phyloP scores from a whole-genome alignment of 2,329 filamentous ascomycete genomes.

The Fusarium subtropicale region DNA sequence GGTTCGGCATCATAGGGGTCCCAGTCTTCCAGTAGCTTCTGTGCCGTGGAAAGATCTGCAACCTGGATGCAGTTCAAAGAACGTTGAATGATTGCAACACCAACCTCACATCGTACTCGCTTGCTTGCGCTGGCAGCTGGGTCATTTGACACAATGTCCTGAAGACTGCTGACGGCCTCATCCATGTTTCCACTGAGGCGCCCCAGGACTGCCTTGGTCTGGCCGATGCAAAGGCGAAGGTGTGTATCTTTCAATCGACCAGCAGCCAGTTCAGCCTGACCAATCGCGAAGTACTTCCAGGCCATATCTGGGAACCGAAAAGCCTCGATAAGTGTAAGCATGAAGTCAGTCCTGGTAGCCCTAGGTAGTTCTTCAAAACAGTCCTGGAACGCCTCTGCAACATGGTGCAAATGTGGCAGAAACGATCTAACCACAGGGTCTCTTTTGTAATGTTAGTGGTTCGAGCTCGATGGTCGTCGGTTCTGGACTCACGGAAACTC shows the following conservation, averaged over 20 bases:
- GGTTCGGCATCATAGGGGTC: conserved; percentile 23
- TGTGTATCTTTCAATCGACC: conserved; percentile 36
- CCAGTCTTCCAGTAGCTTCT: conserved; percentile 33
- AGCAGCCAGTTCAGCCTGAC: conserved; percentile 31
- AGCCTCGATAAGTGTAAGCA: conserved; percentile 41
- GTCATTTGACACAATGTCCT: conserved; percentile 18
- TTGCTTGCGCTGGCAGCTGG: conserved; percentile 6
- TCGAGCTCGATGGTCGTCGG: conserved; percentile 3
- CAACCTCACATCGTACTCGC: conserved; percentile 35
- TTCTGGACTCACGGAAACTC: conserved; percentile 37
- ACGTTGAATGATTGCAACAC: conserved; percentile 30
- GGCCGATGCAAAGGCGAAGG: conserved; percentile 35
- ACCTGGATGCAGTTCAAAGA: conserved; percentile 37
- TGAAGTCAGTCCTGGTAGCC: conserved; percentile 34
- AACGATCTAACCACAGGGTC: conserved; percentile 30
- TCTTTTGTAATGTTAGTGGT: conserved; percentile 26
- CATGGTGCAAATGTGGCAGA: conserved; percentile 37
- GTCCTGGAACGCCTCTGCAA: conserved; percentile 30
- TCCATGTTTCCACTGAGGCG: conserved; percentile 41
- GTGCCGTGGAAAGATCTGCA: conserved; percentile 34
- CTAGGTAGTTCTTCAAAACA: conserved; percentile 27
- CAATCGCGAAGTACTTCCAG: conserved; percentile 41
- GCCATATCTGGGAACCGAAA: conserved; percentile 41
- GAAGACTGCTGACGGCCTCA: conserved; percentile 29
- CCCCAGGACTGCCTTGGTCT: conserved; percentile 34